Evolutionary conservation across 179 eudicot species (phyloP), one percentile per base, ranked within the genome.

Genomic region (Patellifolia procumbens): DNA sequence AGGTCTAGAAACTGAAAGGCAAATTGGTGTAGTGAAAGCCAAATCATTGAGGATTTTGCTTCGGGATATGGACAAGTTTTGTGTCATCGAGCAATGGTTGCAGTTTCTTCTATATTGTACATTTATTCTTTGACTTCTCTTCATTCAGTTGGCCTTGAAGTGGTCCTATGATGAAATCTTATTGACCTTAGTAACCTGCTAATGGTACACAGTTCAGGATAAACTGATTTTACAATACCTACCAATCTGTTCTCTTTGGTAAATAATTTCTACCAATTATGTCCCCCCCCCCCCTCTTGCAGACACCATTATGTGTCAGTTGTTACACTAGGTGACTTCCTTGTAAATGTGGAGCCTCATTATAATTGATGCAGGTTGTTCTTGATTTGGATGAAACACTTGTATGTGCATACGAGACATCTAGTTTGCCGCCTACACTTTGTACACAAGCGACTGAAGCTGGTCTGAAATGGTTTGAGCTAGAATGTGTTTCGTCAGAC

Each of bases 301-400:
- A n/a, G n/a, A n/a, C n/a, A n/a, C n/a, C n/a, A n/a, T n/a, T n/a
- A n/a, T n/a, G n/a, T n/a, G n/a, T n/a, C n/a, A n/a, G n/a, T n/a
- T n/a, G n/a, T n/a, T n/a, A n/a, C n/a, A n/a, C n/a, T n/a, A n/a
- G n/a, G 15, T 2, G 35, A 10, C 1, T 52, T 61, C 37, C 66
- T 68, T 26, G 17, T 70, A 60, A 63, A 20, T 5, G 12, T 24
- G n/a, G 51, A 9, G 34, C 51, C 32, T 68, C 37, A 42, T 71
- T 31, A 52, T 71, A 10, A 45, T 31, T 51, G 73, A 72, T 71
- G 83, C 89, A 94, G 98, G 98, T 94, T 63, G 97, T 94, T 81
- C 98, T 94, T 74, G 98, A 94, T 79, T 88, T 94, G 88, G 98
- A 94, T 80, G 98, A 94, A 81, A 94, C 98, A 80, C 77, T 92